Conservation (phyloP, 148 eudicot species). For the Silene latifolia region DNA sequence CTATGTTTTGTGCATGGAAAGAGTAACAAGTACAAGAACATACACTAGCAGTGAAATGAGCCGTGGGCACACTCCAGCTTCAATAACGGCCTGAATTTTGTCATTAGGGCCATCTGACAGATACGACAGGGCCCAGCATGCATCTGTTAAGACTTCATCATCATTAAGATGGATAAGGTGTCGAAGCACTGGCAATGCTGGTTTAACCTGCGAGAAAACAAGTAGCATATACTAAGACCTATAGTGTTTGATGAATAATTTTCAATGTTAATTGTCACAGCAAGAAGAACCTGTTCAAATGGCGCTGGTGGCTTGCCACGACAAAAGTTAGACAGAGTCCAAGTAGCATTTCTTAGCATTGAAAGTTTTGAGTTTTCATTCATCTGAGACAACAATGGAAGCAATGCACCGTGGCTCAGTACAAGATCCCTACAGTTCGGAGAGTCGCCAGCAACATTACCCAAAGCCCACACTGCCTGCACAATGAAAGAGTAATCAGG, state of each 20-base stretch:
- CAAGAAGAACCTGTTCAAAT: constrained; percentile 64
- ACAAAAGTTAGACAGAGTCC: constrained; percentile 91
- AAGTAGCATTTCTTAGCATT: constrained; percentile 94
- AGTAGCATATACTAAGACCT: constrained; percentile 1
- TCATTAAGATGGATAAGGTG: constrained; percentile 72
- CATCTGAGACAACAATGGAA: constrained; percentile 75
- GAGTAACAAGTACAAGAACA: constrained; percentile 19
- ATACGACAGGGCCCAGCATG: constrained; percentile 97
- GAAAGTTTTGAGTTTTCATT: constrained; percentile 84
- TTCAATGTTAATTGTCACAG: background rate
- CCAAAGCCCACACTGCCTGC: constrained; percentile 96
- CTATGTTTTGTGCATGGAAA: background rate
- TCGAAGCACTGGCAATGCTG: constrained; percentile 74
- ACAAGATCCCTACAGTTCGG: constrained; percentile 91
- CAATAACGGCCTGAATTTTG: constrained; percentile 91
- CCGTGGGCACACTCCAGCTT: constrained; percentile 81
- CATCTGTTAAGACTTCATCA: constrained; percentile 93
- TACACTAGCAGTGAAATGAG: constrained; percentile 84
- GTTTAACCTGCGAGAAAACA: constrained; percentile 51
- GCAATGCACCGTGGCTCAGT: constrained; percentile 66
- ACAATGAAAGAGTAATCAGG: constrained; percentile 7
- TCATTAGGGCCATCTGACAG: constrained; percentile 94
- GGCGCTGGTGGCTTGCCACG: constrained; percentile 91
- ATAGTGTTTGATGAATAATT: background rate
- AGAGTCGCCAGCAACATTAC: constrained; percentile 94